Evolutionary conservation across 2,329 filamentous ascomycete species (phyloP), one percentile per base, ranked within the genome.

Genomic region (Alternaria novae-zelandiae): DNA sequence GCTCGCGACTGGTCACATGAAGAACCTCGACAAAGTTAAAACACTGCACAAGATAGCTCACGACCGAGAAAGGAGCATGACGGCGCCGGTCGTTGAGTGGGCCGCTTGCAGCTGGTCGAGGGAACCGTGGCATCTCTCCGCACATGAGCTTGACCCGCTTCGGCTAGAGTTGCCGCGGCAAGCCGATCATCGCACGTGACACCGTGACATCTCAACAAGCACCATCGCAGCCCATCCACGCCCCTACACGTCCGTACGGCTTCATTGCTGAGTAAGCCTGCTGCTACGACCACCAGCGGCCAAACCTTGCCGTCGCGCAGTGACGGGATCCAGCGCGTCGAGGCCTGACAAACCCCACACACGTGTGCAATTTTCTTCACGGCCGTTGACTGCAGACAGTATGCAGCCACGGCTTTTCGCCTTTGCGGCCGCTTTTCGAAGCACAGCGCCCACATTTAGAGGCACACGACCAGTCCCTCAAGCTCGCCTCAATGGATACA

Each of bases 381-480:
- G 2, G n/a, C 32, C 23, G 7, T 44, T 23, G 20, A 30, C 15
- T 30, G 46, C 68, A 63, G 61, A 61, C 59, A 59, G 67, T 17
- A 79, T 79, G 77, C 71, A 72, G 56, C 55, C 70, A 32, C 75
- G 69, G 6, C 63, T 77, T 20, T 59, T 68, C 30, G 50, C 68
- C 12, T 67, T 75, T 11, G 47, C 65, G 13, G 65, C 68, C 15
- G 70, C 73, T 49, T 62, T 75, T 4, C 65, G 61, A 55, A 64
- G 70, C 59, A 68, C 70, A 20, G 49, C 56, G 15, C 50, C 63
- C 54, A 70, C 64, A 63, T 43, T 54, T 11, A 47, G 50, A 45
- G 26, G 25, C 12, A 26, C 13, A 5, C 45, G 58, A 10, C 56
- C 67, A 5, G 12, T 21, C 1, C 15, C 54, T 0, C 55, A 55